phyloP scores from a whole-genome alignment of 163 green algal genomes.

The Scenedesmus sp. region DNA sequence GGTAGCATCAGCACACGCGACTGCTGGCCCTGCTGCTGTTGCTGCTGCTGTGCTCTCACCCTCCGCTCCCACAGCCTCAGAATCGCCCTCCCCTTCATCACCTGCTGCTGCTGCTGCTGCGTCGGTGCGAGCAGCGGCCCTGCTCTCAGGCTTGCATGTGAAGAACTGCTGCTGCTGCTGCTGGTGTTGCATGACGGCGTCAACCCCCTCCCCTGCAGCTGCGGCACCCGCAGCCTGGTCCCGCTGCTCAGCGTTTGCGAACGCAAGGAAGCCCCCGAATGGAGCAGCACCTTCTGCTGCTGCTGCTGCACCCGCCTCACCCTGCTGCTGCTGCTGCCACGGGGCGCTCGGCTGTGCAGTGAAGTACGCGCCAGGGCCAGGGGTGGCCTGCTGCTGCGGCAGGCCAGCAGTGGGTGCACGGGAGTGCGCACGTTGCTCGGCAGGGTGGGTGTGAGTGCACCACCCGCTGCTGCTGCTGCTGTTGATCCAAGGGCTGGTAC shows the following conservation, averaged over 20 bases:
- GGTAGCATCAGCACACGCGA: neutral
- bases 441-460: neutral
- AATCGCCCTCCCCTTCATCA: neutral
- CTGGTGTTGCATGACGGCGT: neutral
- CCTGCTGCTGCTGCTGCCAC: slow-evolving; percentile 1
- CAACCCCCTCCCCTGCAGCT: neutral
- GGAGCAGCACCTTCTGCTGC: neutral
- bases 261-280: neutral
- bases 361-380: neutral
- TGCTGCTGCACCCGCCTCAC: neutral
- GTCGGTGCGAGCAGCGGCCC: neutral
- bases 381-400: neutral
- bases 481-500: neutral
- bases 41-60: neutral
- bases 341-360: neutral
- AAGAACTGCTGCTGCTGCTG: slow-evolving; percentile 9
- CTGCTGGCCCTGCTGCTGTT: neutral
- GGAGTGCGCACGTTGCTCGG: neutral
- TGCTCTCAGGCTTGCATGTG: neutral
- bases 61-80: neutral
- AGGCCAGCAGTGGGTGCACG: neutral
- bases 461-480: neutral
- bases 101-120: neutral
- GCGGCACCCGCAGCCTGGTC: neutral
- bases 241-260: neutral